Conservation (phyloP, 305 asterid species). For the Plantago rigida region DNA sequence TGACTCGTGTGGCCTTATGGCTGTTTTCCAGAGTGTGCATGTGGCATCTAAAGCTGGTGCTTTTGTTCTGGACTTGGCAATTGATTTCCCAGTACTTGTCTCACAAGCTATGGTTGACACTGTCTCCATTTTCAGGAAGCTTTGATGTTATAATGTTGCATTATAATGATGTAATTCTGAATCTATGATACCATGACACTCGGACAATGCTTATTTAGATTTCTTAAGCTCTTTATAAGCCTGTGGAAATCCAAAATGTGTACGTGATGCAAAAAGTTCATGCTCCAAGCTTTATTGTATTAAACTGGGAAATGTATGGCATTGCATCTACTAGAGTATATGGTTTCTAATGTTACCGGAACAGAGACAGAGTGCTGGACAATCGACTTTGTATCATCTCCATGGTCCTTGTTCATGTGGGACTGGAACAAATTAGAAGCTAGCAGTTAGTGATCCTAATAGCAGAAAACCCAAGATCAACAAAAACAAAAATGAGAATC, state of each 20-base stretch:
- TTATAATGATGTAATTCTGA: no score
- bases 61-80: no score
- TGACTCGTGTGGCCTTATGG: no score
- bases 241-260: neutral
- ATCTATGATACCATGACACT: no score
- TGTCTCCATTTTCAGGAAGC: no score
- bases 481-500: conserved; percentile 7
- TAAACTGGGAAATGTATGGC: neutral
- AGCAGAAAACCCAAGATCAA: conserved; percentile 1
- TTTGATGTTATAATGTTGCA: no score
- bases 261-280: neutral
- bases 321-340: neutral
- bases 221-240: neutral
- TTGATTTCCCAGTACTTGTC: no score
- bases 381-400: conserved; percentile 74
- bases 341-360: conserved; percentile 45
- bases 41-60: no score
- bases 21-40: no score
- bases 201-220: no score
- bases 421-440: conserved; percentile 42
- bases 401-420: conserved; percentile 94
- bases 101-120: no score
- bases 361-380: conserved; percentile 72
- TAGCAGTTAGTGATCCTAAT: conserved; percentile 10
- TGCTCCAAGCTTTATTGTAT: no score